Evolutionary conservation across 371 early-diverging fungal species (phyloP).

Genomic region (Lichtheimia hyalospora): DNA sequence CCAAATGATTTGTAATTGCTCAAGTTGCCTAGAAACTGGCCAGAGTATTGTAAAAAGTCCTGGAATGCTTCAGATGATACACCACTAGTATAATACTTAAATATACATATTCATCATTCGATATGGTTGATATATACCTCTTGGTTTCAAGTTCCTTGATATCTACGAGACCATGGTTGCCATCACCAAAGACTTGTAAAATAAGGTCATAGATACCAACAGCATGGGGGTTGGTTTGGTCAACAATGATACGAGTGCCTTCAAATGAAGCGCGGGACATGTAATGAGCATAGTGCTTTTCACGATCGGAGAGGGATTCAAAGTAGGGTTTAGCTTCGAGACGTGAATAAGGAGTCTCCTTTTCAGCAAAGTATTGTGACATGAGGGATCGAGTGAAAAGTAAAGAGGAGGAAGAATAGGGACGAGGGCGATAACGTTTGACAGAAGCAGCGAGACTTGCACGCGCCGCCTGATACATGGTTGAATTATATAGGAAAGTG

Average conservation of each 20-base stretch:
- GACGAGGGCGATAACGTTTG: not conserved
- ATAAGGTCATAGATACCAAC: slow-evolving; percentile 42
- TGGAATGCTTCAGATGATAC: slow-evolving; percentile 51
- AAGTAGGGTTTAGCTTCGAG: slow-evolving; percentile 58
- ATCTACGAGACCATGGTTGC: slow-evolving; percentile 22
- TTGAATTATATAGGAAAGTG: not conserved
- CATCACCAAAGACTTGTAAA: slow-evolving; percentile 24
- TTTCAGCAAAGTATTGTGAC: slow-evolving; percentile 47
- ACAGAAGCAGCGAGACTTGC: not conserved
- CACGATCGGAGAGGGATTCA: slow-evolving; percentile 43
- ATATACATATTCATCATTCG: not conserved
- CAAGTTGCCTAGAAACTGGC: slow-evolving; percentile 52
- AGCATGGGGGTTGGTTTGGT: slow-evolving; percentile 45
- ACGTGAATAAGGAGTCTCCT: slow-evolving; percentile 43
- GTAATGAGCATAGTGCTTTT: slow-evolving; percentile 63
- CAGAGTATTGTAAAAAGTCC: slow-evolving; percentile 55
- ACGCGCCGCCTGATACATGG: not conserved
- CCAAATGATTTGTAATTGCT: slow-evolving; percentile 66
- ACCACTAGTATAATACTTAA: slow-evolving; percentile 18
- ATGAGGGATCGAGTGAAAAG: slow-evolving; percentile 1
- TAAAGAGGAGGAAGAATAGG: not conserved
- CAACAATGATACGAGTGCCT: slow-evolving; percentile 52
- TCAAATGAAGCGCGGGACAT: slow-evolving; percentile 60
- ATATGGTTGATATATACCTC: slow-evolving; percentile 18
- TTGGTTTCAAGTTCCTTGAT: slow-evolving; percentile 21